Evolutionary conservation across 139 green algal species (phyloP).

Genomic region (Deuterostichococcus epilithicus): DNA sequence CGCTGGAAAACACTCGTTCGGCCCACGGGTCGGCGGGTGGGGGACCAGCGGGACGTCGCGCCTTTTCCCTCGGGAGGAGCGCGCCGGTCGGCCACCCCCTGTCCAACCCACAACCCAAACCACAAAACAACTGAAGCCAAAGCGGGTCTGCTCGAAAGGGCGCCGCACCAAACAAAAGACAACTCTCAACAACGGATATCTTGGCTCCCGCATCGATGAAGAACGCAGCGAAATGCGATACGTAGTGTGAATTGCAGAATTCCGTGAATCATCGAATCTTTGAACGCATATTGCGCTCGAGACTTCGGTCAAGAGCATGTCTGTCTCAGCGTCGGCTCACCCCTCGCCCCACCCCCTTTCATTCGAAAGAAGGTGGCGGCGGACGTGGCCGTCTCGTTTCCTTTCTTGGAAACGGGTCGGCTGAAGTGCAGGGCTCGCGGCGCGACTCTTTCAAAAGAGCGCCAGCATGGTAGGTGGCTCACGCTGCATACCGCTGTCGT

Average conservation of each 20-base stretch:
- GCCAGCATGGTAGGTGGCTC: conserved; percentile 38
- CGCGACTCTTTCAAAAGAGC: conserved; percentile 18
- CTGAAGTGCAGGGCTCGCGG: conserved; percentile 52
- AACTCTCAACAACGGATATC: conserved; percentile 89
- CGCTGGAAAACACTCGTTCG: conserved; percentile 1
- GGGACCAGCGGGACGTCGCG: not conserved
- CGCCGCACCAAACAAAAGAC: conserved; percentile 41
- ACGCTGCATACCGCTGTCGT: conserved; percentile 16
- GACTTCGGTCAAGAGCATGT: conserved; percentile 76
- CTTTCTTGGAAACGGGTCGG: conserved; percentile 25
- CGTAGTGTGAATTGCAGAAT: conserved; percentile 93
- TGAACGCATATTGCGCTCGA: conserved; percentile 89
- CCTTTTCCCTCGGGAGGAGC: not conserved
- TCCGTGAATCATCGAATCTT: conserved; percentile 91
- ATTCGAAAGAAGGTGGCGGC: conserved; percentile 1
- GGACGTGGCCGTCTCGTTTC: conserved; percentile 45
- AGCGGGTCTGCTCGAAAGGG: not conserved
- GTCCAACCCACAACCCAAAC: conserved; percentile 26
- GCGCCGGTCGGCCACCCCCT: conserved; percentile 8
- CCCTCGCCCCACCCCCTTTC: conserved; percentile 31
- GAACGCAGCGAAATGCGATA: conserved; percentile 95
- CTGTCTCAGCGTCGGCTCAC: conserved; percentile 80
- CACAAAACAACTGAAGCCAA: conserved; percentile 25
- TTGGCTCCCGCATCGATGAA: conserved; percentile 89
- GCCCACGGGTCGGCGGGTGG: conserved; percentile 1